Percentiles rank a stretch among this genome's conserved stretches.
These are phyloP conservation scores for Pleochaeta shiraiana DNA, from an alignment of 2,329 filamentous ascomycete genomes.

Conservation along the genomic window DNA sequence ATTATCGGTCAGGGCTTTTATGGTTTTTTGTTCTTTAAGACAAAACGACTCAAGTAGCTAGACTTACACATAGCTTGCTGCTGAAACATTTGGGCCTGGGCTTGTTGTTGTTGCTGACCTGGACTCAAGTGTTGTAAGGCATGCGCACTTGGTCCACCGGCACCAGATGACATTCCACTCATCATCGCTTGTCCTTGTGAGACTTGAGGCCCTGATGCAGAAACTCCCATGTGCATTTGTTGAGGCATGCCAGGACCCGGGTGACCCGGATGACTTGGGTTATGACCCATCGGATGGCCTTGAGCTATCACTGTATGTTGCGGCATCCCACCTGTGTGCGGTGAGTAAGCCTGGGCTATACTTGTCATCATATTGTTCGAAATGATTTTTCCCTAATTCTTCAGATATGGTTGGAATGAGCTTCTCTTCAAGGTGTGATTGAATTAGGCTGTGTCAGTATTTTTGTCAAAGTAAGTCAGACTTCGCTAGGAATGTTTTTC, in stretches of 20 bases:
- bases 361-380: conserved; percentile 44
- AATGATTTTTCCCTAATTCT: conserved; percentile 26
- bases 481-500: too few relatives aligned
- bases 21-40: too few relatives aligned
- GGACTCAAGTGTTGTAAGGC: conserved; percentile 52
- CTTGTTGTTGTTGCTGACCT: conserved; percentile 19
- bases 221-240: conserved; percentile 53
- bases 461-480: too few relatives aligned
- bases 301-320: conserved; percentile 45
- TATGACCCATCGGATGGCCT: conserved; percentile 29
- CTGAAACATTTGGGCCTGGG: conserved; percentile 10
- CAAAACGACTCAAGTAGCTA: too few relatives aligned
- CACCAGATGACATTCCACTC: conserved; percentile 51
- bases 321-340: conserved; percentile 49
- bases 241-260: conserved; percentile 38
- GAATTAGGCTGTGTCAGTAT: too few relatives aligned
- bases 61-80: conserved; percentile 15
- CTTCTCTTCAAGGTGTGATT: too few relatives aligned
- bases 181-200: conserved; percentile 50
- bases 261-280: conserved; percentile 42
- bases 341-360: conserved; percentile 42
- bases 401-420: too few relatives aligned
- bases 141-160: conserved; percentile 35
- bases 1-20: too few relatives aligned
- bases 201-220: conserved; percentile 46